Conservation (phyloP, 83 land plant genomes). For the Picea mariana region DNA sequence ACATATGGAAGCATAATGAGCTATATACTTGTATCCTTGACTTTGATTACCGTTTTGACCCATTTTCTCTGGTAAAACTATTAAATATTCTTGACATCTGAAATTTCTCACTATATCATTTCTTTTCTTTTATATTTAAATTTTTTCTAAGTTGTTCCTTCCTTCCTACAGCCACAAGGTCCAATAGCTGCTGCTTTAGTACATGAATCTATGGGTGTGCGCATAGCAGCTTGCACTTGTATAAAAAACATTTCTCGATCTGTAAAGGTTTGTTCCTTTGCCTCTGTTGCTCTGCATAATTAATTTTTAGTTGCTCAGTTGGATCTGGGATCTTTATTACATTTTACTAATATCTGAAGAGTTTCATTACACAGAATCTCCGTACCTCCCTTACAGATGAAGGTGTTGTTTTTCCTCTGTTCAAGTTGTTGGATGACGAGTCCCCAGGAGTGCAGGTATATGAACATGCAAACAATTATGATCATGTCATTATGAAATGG, state of each 20-base stretch:
- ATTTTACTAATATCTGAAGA: slow-evolving; percentile 9
- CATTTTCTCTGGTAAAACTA: too few relatives aligned
- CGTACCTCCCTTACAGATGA: slow-evolving; percentile 80
- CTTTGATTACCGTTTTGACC: too few relatives aligned
- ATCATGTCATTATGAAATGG: too few relatives aligned
- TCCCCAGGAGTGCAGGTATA: slow-evolving; percentile 76
- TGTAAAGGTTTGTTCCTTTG: slow-evolving; percentile 63
- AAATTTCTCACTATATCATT: too few relatives aligned
- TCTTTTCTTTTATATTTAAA: too few relatives aligned
- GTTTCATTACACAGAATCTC: slow-evolving; percentile 52
- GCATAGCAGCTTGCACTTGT: slow-evolving; percentile 77
- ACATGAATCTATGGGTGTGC: slow-evolving; percentile 72
- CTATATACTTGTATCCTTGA: too few relatives aligned
- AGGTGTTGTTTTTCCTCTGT: slow-evolving; percentile 49
- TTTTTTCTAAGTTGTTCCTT: background rate
- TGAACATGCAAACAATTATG: too few relatives aligned
- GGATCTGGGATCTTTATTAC: background rate
- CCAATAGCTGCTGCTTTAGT: slow-evolving; percentile 56
- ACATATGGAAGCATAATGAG: too few relatives aligned
- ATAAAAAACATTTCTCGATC: slow-evolving; percentile 88
- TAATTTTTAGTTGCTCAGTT: too few relatives aligned
- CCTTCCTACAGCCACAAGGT: slow-evolving; percentile 46
- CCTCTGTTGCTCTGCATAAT: too few relatives aligned
- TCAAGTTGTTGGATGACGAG: slow-evolving; percentile 74
- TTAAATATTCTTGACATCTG: too few relatives aligned